Evolutionary conservation across 768 basidiomycete species (phyloP).

Genomic region (Pleurotus salmoneostramineus): DNA sequence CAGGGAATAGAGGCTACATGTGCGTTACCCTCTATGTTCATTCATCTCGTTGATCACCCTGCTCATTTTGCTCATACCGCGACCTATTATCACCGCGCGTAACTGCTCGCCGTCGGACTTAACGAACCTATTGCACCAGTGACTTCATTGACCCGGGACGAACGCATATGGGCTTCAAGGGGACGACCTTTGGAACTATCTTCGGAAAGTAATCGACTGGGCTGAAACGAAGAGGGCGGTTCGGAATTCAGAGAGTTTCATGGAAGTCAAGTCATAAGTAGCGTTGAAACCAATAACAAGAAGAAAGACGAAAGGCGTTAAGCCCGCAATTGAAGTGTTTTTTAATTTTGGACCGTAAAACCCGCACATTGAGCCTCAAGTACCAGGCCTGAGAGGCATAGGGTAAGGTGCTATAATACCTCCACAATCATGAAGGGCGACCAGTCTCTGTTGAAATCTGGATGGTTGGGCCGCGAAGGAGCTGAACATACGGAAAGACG

Average conservation of each 20-base stretch:
- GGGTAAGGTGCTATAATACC: neutral
- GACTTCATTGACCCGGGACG: slow-evolving; percentile 52
- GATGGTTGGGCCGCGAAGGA: neutral
- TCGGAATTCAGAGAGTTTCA: too few species aligned
- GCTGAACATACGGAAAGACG: neutral
- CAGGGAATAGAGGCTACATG: slow-evolving; percentile 60
- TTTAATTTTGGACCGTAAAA: too few species aligned
- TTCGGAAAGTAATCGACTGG: slow-evolving; percentile 22
- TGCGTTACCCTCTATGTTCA: slow-evolving; percentile 16
- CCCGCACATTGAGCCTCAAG: too few species aligned
- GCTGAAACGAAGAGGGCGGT: neutral
- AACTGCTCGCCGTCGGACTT: neutral
- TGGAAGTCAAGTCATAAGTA: too few species aligned
- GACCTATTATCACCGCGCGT: neutral
- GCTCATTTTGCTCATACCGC: neutral
- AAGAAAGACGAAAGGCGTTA: too few species aligned
- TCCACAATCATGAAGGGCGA: neutral
- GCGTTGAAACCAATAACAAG: too few species aligned
- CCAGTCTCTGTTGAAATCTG: neutral
- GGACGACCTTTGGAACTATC: slow-evolving; percentile 44
- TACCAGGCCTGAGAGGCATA: too few species aligned
- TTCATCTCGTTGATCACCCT: neutral
- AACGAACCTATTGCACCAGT: slow-evolving; percentile 16
- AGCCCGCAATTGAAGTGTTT: too few species aligned
- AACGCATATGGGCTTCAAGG: slow-evolving; percentile 43